A percentile compares a stretch with the other conserved stretches of the same genome.
phyloP scores from a whole-genome alignment of 2,329 filamentous ascomycete genomes.

The Colletotrichum euphorbiae region DNA sequence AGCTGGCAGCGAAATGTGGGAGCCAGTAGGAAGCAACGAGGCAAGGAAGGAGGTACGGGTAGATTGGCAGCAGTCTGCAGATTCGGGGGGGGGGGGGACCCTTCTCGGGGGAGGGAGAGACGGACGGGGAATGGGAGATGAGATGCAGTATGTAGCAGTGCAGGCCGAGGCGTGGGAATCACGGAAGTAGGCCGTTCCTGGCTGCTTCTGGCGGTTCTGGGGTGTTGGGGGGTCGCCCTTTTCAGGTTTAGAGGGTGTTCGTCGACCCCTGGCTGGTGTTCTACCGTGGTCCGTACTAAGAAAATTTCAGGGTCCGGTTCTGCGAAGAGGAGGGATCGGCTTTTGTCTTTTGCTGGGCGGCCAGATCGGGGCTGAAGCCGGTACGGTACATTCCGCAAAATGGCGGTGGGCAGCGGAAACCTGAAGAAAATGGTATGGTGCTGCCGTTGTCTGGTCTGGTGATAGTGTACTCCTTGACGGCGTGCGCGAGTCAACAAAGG shows the following conservation, averaged over 20 bases:
- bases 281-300: constrained; percentile 3
- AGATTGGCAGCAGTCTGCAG: background rate
- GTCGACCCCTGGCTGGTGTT: constrained; percentile 11
- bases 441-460: constrained; percentile 2
- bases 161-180: constrained; percentile 16
- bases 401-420: constrained; percentile 8
- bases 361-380: constrained; percentile 24
- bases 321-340: constrained; percentile 29
- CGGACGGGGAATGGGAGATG: background rate
- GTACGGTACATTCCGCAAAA: constrained; percentile 9
- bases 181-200: constrained; percentile 30
- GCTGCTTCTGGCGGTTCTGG: background rate
- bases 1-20: background rate
- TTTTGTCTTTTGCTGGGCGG: constrained; percentile 14
- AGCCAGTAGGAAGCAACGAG: constrained; percentile 16
- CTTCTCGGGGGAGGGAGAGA: background rate
- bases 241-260: constrained; percentile 35
- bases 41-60: background rate
- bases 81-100: constrained; percentile 10
- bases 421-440: background rate
- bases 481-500: constrained; percentile 24
- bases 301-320: constrained; percentile 35
- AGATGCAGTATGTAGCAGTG: constrained; percentile 27
- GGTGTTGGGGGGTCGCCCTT: background rate
- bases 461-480: constrained; percentile 2